Evolutionary conservation across 169 alveolate genomes (phyloP).

Genomic region (Plasmodium relictum): DNA sequence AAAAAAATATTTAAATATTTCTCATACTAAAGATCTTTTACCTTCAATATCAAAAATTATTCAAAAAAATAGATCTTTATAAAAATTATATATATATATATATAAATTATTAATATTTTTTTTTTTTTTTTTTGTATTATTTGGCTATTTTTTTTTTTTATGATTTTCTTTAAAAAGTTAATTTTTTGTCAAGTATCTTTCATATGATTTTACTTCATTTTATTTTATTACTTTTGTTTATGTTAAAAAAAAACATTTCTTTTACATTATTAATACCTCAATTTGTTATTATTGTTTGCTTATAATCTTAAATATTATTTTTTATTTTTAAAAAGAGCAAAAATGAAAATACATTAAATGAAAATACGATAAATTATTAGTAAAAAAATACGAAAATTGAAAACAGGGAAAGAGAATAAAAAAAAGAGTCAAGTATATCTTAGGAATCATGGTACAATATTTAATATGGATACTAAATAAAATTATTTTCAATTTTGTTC

Average conservation of each 20-base stretch:
- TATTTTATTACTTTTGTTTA: no score
- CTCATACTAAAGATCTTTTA: slow-evolving; percentile 69
- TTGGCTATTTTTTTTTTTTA: slow-evolving; percentile 2
- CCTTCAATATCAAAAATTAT: slow-evolving; percentile 76
- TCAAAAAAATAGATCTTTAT: slow-evolving; percentile 44
- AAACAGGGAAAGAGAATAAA: background rate
- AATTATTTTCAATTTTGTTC: background rate
- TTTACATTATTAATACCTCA: no score
- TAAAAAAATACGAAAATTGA: no score
- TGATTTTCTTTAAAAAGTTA: background rate
- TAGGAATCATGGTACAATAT: background rate
- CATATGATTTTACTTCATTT: no score
- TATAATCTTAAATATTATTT: no score
- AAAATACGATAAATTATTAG: no score
- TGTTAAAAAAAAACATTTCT: no score
- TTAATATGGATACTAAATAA: no score
- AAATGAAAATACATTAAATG: no score
- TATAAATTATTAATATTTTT: background rate
- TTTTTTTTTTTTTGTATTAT: slow-evolving; percentile 3
- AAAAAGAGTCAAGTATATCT: background rate
- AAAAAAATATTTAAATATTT: slow-evolving; percentile 55
- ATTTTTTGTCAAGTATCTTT: no score
- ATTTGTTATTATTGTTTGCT: no score
- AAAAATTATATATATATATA: background rate
- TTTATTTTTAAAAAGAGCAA: background rate